phyloP scores from a whole-genome alignment of 176 grass and related monocot genomes.

The Typha latifolia region DNA sequence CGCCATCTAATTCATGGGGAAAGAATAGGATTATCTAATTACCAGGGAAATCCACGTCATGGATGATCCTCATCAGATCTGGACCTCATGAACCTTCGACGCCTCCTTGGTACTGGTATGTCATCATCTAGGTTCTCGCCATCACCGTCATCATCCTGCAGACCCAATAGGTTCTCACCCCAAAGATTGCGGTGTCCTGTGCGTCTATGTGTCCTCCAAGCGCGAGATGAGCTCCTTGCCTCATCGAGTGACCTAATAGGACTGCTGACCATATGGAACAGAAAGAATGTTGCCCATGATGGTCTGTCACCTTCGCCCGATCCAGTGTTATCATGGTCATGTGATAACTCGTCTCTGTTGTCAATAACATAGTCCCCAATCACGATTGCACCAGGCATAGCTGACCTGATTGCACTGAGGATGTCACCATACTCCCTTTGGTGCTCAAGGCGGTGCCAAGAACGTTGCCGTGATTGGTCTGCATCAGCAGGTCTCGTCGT shows the following conservation, averaged over 20 bases:
- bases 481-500: constrained; percentile 52
- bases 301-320: constrained; percentile 44
- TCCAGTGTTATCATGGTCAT: constrained; percentile 29
- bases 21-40: constrained; percentile 26
- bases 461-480: constrained; percentile 49
- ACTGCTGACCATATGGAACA: constrained; percentile 58
- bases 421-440: constrained; percentile 71
- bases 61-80: constrained; percentile 33
- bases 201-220: constrained; percentile 46
- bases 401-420: constrained; percentile 66
- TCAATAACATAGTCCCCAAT: constrained; percentile 75
- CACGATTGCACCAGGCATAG: constrained; percentile 64
- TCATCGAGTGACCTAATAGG: constrained; percentile 37
- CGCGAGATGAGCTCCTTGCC: constrained; percentile 30
- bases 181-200: constrained; percentile 37
- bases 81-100: constrained; percentile 45
- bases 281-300: constrained; percentile 53
- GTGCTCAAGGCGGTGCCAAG: constrained; percentile 59
- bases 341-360: constrained; percentile 29
- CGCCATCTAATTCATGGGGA: constrained; percentile 18
- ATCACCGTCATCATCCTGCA: constrained; percentile 33
- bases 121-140: constrained; percentile 43
- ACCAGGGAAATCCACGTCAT: constrained; percentile 17
- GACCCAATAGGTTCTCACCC: constrained; percentile 70
- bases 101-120: constrained; percentile 44